Percentiles rank a stretch among this genome's conserved stretches.
These are phyloP conservation scores for Phycomyces blakesleeanus DNA, from an alignment of 192 early-diverging fungal species.

Conservation along the genomic window DNA sequence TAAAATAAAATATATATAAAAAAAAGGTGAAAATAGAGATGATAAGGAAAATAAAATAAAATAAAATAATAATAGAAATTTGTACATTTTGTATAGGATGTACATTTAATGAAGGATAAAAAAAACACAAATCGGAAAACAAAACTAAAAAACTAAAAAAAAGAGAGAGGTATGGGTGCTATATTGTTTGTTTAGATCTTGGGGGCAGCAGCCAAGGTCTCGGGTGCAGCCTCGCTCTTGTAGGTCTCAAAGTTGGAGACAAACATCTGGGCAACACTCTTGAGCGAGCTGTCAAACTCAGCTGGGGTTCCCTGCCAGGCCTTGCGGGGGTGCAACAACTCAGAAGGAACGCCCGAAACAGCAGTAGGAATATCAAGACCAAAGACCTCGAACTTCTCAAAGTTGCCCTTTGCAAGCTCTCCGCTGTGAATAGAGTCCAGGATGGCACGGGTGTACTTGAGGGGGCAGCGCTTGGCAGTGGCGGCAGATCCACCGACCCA, in stretches of 20 bases:
- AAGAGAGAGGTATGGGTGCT: not conserved
- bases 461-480: conserved; percentile 79
- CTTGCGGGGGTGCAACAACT: conserved; percentile 81
- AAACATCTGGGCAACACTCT: conserved; percentile 81
- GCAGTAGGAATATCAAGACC: conserved; percentile 80
- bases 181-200: not conserved
- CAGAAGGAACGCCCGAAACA: conserved; percentile 69
- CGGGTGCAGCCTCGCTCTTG: conserved; percentile 69
- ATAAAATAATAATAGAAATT: too few species aligned
- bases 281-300: conserved; percentile 60
- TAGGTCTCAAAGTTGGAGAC: conserved; percentile 86
- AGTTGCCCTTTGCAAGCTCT: conserved; percentile 79
- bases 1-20: too few species aligned
- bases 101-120: too few species aligned
- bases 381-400: conserved; percentile 85
- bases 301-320: conserved; percentile 79
- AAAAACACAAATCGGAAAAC: too few species aligned
- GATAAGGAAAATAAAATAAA: too few species aligned
- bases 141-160: not conserved
- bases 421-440: conserved; percentile 95
- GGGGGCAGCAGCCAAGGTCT: conserved; percentile 71
- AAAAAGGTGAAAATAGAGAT: too few species aligned
- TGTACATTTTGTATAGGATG: too few species aligned
- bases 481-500: conserved; percentile 94
- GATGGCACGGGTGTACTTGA: conserved; percentile 97